Evolutionary conservation across 2,329 filamentous ascomycete genomes (phyloP).

Genomic region (Fusarium floridanum): DNA sequence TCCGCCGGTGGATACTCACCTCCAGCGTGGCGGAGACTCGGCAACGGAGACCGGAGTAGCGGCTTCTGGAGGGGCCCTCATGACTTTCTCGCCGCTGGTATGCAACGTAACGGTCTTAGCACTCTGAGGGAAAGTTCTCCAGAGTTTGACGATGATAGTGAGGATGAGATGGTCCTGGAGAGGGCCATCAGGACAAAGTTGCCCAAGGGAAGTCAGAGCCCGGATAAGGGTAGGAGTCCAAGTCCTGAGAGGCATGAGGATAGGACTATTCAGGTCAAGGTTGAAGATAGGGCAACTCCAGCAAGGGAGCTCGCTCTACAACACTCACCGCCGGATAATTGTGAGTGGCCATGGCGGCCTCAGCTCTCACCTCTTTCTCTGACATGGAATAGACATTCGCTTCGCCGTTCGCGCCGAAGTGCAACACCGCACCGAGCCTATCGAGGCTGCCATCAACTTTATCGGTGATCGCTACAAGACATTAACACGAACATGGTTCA

Average conservation of each 20-base stretch:
- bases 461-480: conserved; percentile 70
- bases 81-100: conserved; percentile 64
- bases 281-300: conserved; percentile 44
- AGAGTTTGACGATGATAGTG: conserved; percentile 47
- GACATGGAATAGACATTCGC: conserved; percentile 75
- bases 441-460: conserved; percentile 78
- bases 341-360: conserved; percentile 53
- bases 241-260: conserved; percentile 62
- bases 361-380: not conserved
- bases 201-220: conserved; percentile 68
- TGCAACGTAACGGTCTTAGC: conserved; percentile 53
- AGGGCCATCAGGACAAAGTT: conserved; percentile 67
- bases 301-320: conserved; percentile 31
- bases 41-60: conserved; percentile 69
- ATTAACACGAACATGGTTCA: conserved; percentile 78
- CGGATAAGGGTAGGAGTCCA: conserved; percentile 62
- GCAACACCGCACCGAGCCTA: conserved; percentile 86
- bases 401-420: conserved; percentile 90
- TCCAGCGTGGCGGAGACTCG: conserved; percentile 71
- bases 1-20: conserved; percentile 71
- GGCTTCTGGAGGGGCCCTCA: conserved; percentile 71
- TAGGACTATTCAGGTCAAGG: conserved; percentile 55
- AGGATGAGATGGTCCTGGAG: conserved; percentile 60
- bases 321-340: conserved; percentile 60
- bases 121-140: conserved; percentile 42